Evolutionary conservation across 2,329 filamentous ascomycete species (phyloP).

Genomic region (Stemphylium beticola): DNA sequence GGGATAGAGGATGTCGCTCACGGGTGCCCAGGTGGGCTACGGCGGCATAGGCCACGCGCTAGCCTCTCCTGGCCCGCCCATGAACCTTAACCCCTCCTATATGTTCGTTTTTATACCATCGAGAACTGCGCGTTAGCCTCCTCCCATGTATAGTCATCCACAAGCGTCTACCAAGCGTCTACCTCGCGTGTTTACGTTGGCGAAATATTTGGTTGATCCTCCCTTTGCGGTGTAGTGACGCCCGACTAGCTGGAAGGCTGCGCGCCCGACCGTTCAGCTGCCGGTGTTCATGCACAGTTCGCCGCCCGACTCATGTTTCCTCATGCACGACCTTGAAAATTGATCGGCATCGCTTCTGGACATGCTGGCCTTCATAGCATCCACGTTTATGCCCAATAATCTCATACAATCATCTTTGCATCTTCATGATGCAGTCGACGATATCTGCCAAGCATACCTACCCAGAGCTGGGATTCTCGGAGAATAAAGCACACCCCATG

Average conservation of each 20-base stretch:
- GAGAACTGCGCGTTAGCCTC: not conserved
- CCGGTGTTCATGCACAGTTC: conserved; percentile 5
- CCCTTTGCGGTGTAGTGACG: not conserved
- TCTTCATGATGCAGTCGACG: not conserved
- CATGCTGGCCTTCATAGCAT: not conserved
- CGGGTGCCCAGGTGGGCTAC: not conserved
- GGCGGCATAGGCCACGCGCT: conserved; percentile 7
- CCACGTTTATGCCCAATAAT: not conserved
- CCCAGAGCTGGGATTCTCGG: conserved; percentile 1
- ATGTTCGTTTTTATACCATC: not conserved
- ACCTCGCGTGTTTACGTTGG: not conserved
- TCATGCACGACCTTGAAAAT: not conserved
- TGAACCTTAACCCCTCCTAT: conserved; percentile 6
- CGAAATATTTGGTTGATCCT: not conserved
- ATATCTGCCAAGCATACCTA: not conserved
- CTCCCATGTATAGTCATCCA: not conserved
- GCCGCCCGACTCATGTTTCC: not conserved
- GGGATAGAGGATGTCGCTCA: conserved; percentile 5
- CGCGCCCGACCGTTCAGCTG: not conserved
- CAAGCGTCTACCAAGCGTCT: not conserved
- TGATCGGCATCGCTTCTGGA: not conserved
- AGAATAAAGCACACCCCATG: conserved; percentile 11
- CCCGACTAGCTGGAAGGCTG: not conserved
- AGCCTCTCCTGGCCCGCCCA: not conserved
- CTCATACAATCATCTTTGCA: not conserved